Percentiles rank a stretch among this genome's conserved stretches.
phyloP scores from a whole-genome alignment of 1,284 basidiomycete species.

The Sanghuangporus weigelae region DNA sequence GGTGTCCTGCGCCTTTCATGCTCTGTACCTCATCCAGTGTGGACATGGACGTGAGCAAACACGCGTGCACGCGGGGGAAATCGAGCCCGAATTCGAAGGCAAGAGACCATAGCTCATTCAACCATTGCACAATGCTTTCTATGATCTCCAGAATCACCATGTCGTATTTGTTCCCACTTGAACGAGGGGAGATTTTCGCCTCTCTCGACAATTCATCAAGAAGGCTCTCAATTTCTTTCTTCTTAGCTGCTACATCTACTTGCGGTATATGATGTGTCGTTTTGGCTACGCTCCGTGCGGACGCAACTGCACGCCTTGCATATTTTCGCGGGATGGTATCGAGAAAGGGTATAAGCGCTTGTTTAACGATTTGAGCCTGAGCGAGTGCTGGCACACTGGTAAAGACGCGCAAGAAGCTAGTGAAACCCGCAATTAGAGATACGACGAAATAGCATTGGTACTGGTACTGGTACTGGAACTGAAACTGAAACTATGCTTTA shows the following conservation, averaged over 20 bases:
- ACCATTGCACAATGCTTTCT: constrained; percentile 48
- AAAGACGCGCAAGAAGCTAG: constrained; percentile 39
- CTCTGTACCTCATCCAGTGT: constrained; percentile 40
- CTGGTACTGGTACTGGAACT: too few relatives aligned
- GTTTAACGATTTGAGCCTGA: constrained; percentile 37
- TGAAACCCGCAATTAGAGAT: neutral
- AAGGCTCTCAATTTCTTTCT: constrained; percentile 44
- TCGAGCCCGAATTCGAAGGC: constrained; percentile 51
- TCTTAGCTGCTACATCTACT: constrained; percentile 47
- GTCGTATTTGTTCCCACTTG: constrained; percentile 44
- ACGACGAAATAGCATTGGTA: too few relatives aligned
- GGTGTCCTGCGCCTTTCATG: constrained; percentile 45
- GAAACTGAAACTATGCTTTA: too few relatives aligned
- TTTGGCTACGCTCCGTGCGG: constrained; percentile 19
- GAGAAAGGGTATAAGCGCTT: constrained; percentile 38
- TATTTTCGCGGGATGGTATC: constrained; percentile 31
- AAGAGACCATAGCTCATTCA: constrained; percentile 54
- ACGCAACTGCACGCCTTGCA: constrained; percentile 29
- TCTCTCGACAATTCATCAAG: constrained; percentile 48
- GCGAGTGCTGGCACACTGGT: constrained; percentile 30
- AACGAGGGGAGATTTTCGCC: constrained; percentile 44
- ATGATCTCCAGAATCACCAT: constrained; percentile 51
- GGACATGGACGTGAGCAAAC: constrained; percentile 45
- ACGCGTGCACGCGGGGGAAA: constrained; percentile 47
- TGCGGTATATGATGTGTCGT: constrained; percentile 39